A percentile compares a stretch with the other conserved stretches of the same genome.
Conservation (phyloP, 768 basidiomycete species). For the Russula olivacea region DNA sequence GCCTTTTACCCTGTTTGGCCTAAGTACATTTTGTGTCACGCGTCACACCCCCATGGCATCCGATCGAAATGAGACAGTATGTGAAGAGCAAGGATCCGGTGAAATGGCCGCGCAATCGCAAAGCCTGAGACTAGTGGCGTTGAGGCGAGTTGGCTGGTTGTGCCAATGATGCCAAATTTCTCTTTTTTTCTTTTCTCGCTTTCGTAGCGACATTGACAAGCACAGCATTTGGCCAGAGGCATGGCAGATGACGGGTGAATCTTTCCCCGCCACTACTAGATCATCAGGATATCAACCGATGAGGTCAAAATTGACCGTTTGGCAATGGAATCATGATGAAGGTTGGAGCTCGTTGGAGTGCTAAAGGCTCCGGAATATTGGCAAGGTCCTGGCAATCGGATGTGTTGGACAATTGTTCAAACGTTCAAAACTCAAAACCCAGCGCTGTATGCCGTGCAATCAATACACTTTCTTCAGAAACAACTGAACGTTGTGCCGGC, state of each 20-base stretch:
- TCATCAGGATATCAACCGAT: background rate
- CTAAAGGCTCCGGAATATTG: background rate
- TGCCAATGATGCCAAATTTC: background rate
- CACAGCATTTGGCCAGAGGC: background rate
- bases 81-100: background rate
- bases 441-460: background rate
- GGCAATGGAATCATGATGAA: background rate
- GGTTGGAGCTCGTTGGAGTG: too few relatives aligned
- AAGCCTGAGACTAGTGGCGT: background rate
- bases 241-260: background rate
- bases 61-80: too few relatives aligned
- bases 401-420: background rate
- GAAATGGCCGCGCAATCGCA: background rate
- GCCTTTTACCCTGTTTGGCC: too few relatives aligned
- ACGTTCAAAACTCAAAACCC: background rate
- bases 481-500: background rate
- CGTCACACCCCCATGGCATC: too few relatives aligned
- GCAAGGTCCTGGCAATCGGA: background rate
- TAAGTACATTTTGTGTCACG: too few relatives aligned
- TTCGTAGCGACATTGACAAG: background rate
- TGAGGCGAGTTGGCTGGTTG: background rate
- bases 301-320: background rate
- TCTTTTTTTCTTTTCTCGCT: background rate
- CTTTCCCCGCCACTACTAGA: background rate
- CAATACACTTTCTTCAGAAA: background rate